Evolutionary conservation across 2,329 filamentous ascomycete genomes (phyloP).

Genomic region (Trichophyton rubrum): DNA sequence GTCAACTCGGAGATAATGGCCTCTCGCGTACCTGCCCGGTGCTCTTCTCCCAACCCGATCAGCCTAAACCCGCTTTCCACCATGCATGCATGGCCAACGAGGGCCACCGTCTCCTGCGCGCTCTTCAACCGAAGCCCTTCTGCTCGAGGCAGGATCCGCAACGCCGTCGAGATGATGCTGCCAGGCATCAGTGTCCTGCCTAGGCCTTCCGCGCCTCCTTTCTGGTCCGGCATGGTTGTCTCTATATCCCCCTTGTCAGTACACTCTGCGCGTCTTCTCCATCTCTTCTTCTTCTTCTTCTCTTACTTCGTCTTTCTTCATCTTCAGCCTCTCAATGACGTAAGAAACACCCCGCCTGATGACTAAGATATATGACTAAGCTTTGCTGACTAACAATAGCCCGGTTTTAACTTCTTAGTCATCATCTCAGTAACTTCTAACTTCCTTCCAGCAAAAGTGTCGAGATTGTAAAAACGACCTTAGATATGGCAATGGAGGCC

Average conservation of each 20-base stretch:
- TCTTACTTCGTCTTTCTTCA: no score
- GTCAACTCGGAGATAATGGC: not conserved
- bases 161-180: conserved; percentile 23
- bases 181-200: conserved; percentile 14
- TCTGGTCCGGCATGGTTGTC: not conserved
- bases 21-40: conserved; percentile 47
- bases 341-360: no score
- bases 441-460: no score
- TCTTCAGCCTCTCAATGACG: no score
- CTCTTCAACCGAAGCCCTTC: conserved; percentile 21
- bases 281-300: not conserved
- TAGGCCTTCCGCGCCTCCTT: not conserved
- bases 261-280: not conserved
- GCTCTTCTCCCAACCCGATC: conserved; percentile 71
- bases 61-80: conserved; percentile 66
- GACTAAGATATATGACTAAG: no score
- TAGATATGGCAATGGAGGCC: no score
- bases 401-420: not conserved
- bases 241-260: not conserved
- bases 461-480: no score
- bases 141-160: conserved; percentile 19
- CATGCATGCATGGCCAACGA: conserved; percentile 78
- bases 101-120: conserved; percentile 66
- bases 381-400: not conserved
- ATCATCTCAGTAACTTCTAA: not conserved